These are phyloP conservation scores for Sugiyamaella mastotermitis DNA, from an alignment of 805 yeast species.

Conservation along the genomic window DNA sequence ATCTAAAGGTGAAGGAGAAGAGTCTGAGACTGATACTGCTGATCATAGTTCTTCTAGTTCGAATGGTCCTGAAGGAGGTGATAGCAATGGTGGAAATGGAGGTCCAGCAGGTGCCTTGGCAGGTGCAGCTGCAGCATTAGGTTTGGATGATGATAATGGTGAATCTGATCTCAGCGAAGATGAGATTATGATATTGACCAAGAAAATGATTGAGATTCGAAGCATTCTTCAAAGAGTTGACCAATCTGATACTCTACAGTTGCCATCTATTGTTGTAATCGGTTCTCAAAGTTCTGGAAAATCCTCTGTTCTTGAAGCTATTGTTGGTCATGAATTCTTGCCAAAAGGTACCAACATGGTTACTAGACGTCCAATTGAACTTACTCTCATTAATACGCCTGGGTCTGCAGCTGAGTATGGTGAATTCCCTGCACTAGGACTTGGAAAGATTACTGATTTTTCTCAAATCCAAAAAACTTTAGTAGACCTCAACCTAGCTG, in stretches of 20 bases:
- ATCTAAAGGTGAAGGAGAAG: constrained; percentile 12
- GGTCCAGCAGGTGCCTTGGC: constrained; percentile 45
- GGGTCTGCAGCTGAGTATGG: constrained; percentile 75
- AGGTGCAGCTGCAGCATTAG: constrained; percentile 49
- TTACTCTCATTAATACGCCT: constrained; percentile 87
- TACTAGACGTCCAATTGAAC: constrained; percentile 93
- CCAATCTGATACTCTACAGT: constrained; percentile 64
- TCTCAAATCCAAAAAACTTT: constrained; percentile 82
- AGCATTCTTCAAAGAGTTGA: constrained; percentile 70
- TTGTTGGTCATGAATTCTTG: constrained; percentile 95
- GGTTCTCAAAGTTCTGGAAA: constrained; percentile 98
- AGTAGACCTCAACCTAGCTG: constrained; percentile 86
- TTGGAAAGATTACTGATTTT: constrained; percentile 81
- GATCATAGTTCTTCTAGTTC: constrained; percentile 9
- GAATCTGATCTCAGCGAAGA: constrained; percentile 48
- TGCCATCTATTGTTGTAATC: constrained; percentile 93
- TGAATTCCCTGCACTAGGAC: constrained; percentile 85
- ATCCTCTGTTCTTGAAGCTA: constrained; percentile 90
- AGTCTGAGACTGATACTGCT: constrained; percentile 5
- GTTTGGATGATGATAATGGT: constrained; percentile 37
- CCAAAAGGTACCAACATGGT: constrained; percentile 99
- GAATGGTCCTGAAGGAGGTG: constrained; percentile 28
- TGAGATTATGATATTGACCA: constrained; percentile 82
- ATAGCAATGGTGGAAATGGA: constrained; percentile 29
- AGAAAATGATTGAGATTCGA: constrained; percentile 96